Percentiles rank a stretch among this genome's conserved stretches.
Evolutionary conservation across 2,329 filamentous ascomycete species (phyloP).

Genomic region (Diaporthe australafricana): DNA sequence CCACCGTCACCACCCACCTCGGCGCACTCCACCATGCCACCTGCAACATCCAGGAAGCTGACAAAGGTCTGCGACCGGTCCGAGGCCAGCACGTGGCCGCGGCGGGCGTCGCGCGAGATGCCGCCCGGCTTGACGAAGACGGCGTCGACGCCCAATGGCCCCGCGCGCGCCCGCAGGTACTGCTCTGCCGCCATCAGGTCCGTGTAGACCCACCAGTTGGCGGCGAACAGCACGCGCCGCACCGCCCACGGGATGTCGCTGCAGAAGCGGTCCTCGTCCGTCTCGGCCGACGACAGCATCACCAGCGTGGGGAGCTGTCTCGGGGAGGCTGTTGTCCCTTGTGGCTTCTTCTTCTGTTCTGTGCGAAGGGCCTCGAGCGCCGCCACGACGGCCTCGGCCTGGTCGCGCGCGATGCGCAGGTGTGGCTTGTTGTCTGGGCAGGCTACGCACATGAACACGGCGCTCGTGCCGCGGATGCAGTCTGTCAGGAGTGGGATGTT

Average conservation of each 20-base stretch:
- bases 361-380: constrained; percentile 7
- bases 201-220: constrained; percentile 22
- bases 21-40: constrained; percentile 24
- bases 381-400: constrained; percentile 26
- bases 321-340: not conserved
- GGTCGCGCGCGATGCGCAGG: constrained; percentile 29
- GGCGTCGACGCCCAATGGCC: not conserved
- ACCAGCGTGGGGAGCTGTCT: constrained; percentile 15
- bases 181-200: constrained; percentile 16
- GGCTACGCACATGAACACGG: constrained; percentile 28
- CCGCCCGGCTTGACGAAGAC: constrained; percentile 30
- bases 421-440: not conserved
- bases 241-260: not conserved
- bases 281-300: constrained; percentile 28
- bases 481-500: constrained; percentile 12
- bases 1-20: not conserved
- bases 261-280: constrained; percentile 21
- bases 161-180: not conserved
- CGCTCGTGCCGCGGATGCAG: constrained; percentile 28
- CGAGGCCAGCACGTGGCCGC: constrained; percentile 17
- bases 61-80: constrained; percentile 28
- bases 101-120: constrained; percentile 10
- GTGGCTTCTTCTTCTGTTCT: not conserved
- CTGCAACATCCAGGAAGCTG: constrained; percentile 26
- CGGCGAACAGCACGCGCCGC: constrained; percentile 5